These are phyloP conservation scores for Fusarium newnesense DNA, from an alignment of 2,329 filamentous ascomycete genomes.

Conservation along the genomic window DNA sequence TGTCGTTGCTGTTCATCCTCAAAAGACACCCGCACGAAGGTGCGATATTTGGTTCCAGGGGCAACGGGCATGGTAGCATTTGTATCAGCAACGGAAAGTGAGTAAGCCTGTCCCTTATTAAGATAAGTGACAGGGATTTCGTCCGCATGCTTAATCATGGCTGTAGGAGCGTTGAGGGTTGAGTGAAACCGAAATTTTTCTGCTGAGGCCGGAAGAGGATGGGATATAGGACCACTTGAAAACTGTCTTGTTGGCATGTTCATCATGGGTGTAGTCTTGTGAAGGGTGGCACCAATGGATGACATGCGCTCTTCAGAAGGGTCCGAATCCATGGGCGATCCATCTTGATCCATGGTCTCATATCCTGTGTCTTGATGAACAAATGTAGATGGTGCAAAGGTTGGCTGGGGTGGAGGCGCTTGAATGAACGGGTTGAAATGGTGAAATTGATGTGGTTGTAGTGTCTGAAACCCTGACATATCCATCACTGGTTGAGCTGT, in stretches of 20 bases:
- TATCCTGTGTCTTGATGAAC: conserved; percentile 83
- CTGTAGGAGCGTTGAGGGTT: conserved; percentile 91
- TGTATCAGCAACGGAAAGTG: conserved; percentile 84
- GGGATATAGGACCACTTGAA: conserved; percentile 56
- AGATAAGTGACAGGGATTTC: conserved; percentile 98
- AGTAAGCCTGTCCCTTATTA: conserved; percentile 97
- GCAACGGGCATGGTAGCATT: conserved; percentile 67
- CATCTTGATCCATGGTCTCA: conserved; percentile 81
- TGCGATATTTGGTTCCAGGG: conserved; percentile 80
- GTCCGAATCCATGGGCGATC: conserved; percentile 71
- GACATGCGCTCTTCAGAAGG: conserved; percentile 62
- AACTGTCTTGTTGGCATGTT: conserved; percentile 65
- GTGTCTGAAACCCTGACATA: conserved; percentile 73
- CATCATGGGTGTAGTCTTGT: conserved; percentile 69
- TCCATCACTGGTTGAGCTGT: conserved; percentile 64
- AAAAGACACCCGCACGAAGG: conserved; percentile 94
- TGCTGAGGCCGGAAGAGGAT: conserved; percentile 62
- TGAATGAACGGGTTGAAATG: conserved; percentile 79
- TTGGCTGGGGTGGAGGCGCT: conserved; percentile 63
- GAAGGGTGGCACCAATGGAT: conserved; percentile 69
- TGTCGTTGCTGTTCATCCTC: conserved; percentile 94
- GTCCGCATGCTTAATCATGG: conserved; percentile 90
- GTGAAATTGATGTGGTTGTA: conserved; percentile 69
- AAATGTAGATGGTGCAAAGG: conserved; percentile 83
- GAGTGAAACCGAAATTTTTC: conserved; percentile 90